Conservation (phyloP, 1,284 basidiomycete species). For the Apiotrichum brassicae region DNA sequence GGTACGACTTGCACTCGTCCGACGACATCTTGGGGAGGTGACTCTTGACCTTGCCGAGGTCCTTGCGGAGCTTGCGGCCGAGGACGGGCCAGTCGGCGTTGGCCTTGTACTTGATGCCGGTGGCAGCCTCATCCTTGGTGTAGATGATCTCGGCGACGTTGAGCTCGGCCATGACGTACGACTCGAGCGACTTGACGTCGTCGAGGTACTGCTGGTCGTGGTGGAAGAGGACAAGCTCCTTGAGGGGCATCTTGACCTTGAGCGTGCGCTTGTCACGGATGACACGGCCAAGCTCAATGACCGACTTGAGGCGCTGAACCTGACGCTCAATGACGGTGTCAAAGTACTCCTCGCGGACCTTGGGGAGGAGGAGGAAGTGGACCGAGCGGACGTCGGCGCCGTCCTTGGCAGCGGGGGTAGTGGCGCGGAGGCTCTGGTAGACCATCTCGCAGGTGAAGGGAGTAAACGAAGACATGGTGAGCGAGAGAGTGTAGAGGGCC, state of each 20-base stretch:
- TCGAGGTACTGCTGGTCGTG: conserved; percentile 74
- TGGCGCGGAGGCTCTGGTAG: conserved; percentile 82
- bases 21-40: conserved; percentile 75
- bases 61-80: conserved; percentile 89
- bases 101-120: conserved; percentile 85
- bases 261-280: conserved; percentile 83
- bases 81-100: conserved; percentile 94
- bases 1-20: conserved; percentile 75
- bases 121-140: conserved; percentile 76
- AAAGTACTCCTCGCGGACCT: conserved; percentile 90
- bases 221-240: conserved; percentile 92
- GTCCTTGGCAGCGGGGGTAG: conserved; percentile 69
- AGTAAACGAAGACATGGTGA: conserved; percentile 96
- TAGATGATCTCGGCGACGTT: conserved; percentile 88
- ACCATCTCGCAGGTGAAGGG: conserved; percentile 97
- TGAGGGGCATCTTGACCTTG: conserved; percentile 80
- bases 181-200: conserved; percentile 76
- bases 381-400: conserved; percentile 77
- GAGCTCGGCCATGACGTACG: conserved; percentile 91
- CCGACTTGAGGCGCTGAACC: conserved; percentile 87
- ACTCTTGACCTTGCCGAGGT: conserved; percentile 83
- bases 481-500: conserved; percentile 84
- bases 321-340: conserved; percentile 93
- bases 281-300: conserved; percentile 87
- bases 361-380: conserved; percentile 92